These are phyloP conservation scores for Crepidotus variabilis DNA, from an alignment of 768 basidiomycete species.

Conservation along the genomic window DNA sequence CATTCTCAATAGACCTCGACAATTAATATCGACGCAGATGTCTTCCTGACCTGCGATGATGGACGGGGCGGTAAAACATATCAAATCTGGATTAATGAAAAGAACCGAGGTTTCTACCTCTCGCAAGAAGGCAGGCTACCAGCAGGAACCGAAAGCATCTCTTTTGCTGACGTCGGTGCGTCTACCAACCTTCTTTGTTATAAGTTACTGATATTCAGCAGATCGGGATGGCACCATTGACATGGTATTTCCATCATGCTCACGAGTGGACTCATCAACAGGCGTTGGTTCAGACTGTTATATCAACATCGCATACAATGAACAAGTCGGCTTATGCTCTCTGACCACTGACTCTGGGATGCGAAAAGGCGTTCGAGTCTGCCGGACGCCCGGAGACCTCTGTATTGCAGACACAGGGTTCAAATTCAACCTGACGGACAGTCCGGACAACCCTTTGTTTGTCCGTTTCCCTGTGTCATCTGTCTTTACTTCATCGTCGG, in stretches of 20 bases:
- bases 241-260: conserved; percentile 87
- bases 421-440: conserved; percentile 61
- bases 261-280: conserved; percentile 56
- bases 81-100: conserved; percentile 93
- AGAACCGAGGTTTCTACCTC: conserved; percentile 68
- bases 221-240: conserved; percentile 97
- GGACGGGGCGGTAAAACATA: conserved; percentile 56
- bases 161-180: conserved; percentile 89
- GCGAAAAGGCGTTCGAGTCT: conserved; percentile 51
- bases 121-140: conserved; percentile 70
- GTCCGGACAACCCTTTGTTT: conserved; percentile 52
- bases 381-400: conserved; percentile 75
- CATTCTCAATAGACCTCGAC: background rate
- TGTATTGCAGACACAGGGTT: conserved; percentile 82
- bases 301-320: conserved; percentile 92
- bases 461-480: conserved; percentile 60
- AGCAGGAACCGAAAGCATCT: conserved; percentile 67
- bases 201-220: conserved; percentile 21
- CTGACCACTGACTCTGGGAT: conserved; percentile 45
- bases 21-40: conserved; percentile 42
- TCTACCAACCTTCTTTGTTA: conserved; percentile 3
- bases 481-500: conserved; percentile 49
- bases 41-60: conserved; percentile 85
- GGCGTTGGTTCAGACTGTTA: conserved; percentile 76
- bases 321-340: conserved; percentile 80